Base-by-base conservation (phyloP, 352 stramenopile genomes). In the Globisporangium camurandrum region DNA sequence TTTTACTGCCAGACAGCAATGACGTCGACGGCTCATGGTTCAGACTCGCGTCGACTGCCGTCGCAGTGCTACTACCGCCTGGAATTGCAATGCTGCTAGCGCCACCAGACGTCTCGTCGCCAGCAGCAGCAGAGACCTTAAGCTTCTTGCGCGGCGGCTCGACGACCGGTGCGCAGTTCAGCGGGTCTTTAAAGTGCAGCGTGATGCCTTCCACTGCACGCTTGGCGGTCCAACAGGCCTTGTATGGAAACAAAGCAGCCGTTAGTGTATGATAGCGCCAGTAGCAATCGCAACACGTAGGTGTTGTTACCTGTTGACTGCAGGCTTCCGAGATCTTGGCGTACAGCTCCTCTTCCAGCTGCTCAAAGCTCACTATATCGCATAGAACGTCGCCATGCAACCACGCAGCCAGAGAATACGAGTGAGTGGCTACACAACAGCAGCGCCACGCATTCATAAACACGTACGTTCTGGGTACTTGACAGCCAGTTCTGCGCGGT, bases 291-390 rank as follows among this genome's bases (percentile, higher is more conserved):
- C 20, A 4, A 8, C n/a, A 33, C 3, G 31, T 38, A 17, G 43
- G n/a, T n/a, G n/a, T n/a, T n/a, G n/a, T n/a, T 41, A 86, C 74
- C 63, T 82, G 76, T 17, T 78, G 62, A 31, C 62, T 79, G 46
- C 69, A 83, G 2, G 76, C 82, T 27, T 84, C 64, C 3, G 67
- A 67, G 26, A 85, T 63, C 38, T 88, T 94, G 10, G 50, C 63
- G 53, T 84, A 91, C 16, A 90, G 50, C 12, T 94, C 80, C 34
- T 88, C 71, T 54, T 94, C 83, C 0, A 91, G 64, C 46, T 94
- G 67, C 54, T 94, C 80, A 50, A 92, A 92, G 54, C 84, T 94
- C 45, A 84, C 80, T 90, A n/a, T n/a, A n/a, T n/a, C n/a, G n/a
- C n/a, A n/a, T n/a, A n/a, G n/a, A n/a, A n/a, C n/a, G 43, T 4